phyloP scores from a whole-genome alignment of 1,284 basidiomycete species.

The Bjerkandera adusta region DNA sequence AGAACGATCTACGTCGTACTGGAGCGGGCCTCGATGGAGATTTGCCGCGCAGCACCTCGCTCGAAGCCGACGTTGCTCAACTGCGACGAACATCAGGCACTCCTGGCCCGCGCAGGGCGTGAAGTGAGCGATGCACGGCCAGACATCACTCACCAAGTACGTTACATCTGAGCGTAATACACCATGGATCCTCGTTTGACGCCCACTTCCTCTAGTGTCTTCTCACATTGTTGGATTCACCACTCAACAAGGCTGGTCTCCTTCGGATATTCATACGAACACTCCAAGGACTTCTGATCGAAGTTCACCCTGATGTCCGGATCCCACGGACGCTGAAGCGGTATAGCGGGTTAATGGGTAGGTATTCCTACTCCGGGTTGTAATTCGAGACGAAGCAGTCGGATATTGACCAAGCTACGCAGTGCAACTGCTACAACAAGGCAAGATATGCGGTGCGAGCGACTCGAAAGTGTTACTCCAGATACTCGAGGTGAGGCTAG shows the following conservation, averaged over 20 bases:
- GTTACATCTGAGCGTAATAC: constrained; percentile 7
- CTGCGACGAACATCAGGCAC: constrained; percentile 98
- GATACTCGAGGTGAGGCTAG: constrained; percentile 88
- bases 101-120: constrained; percentile 93
- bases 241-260: constrained; percentile 94
- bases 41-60: constrained; percentile 79
- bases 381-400: neutral
- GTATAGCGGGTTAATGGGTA: constrained; percentile 97
- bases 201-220: constrained; percentile 72
- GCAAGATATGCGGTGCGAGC: constrained; percentile 93
- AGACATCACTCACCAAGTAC: constrained; percentile 97
- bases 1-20: constrained; percentile 86
- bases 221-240: constrained; percentile 94
- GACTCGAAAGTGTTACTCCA: constrained; percentile 95
- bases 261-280: constrained; percentile 99
- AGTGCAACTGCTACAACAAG: constrained; percentile 97
- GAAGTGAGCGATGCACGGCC: constrained; percentile 98
- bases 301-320: constrained; percentile 96
- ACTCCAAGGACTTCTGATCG: constrained; percentile 94
- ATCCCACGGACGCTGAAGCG: constrained; percentile 99
- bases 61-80: constrained; percentile 96
- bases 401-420: constrained; percentile 9
- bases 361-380: constrained; percentile 28
- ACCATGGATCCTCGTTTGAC: too few species aligned
- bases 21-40: constrained; percentile 93